Evolutionary conservation across 768 basidiomycete species (phyloP).

Genomic region (Rubroboletus pulcherrimus): DNA sequence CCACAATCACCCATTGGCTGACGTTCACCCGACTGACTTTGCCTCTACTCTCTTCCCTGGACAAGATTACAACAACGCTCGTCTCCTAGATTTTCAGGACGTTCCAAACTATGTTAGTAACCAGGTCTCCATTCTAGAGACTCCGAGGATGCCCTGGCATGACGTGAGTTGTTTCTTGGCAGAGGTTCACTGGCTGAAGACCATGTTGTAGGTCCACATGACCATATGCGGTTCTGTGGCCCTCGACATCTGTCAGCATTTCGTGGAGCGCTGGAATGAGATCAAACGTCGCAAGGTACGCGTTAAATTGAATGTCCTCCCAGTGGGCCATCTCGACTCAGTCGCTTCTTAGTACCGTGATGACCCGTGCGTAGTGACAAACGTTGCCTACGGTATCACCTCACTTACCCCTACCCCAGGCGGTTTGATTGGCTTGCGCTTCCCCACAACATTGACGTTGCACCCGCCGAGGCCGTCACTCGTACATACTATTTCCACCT

Average conservation of each 20-base stretch:
- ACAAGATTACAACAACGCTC: conserved; percentile 90
- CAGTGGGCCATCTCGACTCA: conserved; percentile 8
- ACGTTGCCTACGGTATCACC: background rate
- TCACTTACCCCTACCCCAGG: conserved; percentile 28
- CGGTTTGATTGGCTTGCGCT: conserved; percentile 69
- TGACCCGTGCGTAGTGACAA: conserved; percentile 40
- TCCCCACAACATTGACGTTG: conserved; percentile 61
- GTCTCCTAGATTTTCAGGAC: conserved; percentile 78
- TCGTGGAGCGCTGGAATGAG: conserved; percentile 89
- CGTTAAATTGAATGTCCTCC: background rate
- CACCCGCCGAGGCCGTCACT: conserved; percentile 65
- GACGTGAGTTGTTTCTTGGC: conserved; percentile 53
- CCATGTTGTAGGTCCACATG: conserved; percentile 64
- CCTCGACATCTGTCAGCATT: conserved; percentile 91
- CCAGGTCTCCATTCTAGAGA: conserved; percentile 62
- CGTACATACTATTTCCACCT: conserved; percentile 35
- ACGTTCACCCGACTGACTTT: conserved; percentile 89
- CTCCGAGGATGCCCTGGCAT: conserved; percentile 90
- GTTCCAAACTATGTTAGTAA: conserved; percentile 77
- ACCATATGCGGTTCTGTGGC: conserved; percentile 78
- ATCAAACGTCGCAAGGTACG: conserved; percentile 76
- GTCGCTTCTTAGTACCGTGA: conserved; percentile 28
- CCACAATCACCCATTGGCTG: conserved; percentile 83
- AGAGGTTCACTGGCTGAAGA: background rate
- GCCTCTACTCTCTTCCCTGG: conserved; percentile 83